These are phyloP conservation scores for Bondarzewia mesenterica DNA, from an alignment of 1,284 basidiomycete genomes.

Conservation along the genomic window DNA sequence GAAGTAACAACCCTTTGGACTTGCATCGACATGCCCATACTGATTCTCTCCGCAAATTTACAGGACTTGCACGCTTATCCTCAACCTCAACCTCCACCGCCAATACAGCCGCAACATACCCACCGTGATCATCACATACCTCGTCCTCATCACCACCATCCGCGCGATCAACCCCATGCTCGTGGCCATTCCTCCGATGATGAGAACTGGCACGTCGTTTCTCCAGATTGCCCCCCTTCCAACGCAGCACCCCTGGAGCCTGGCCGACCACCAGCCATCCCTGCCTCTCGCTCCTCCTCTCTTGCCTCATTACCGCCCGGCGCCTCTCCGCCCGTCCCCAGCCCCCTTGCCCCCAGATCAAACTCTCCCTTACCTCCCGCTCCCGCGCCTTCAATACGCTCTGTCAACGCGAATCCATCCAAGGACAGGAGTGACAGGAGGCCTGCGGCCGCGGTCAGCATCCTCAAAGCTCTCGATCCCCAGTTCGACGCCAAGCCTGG, in stretches of 20 bases:
- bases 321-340: slow-evolving; percentile 22
- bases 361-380: slow-evolving; percentile 23
- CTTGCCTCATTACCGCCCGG: slow-evolving; percentile 33
- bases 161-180: slow-evolving; percentile 19
- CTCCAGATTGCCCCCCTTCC: slow-evolving; percentile 9
- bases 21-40: slow-evolving; percentile 5
- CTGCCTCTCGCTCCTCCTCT: slow-evolving; percentile 38
- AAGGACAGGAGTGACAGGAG: slow-evolving; percentile 16
- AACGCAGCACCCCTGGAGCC: slow-evolving; percentile 15
- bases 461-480: slow-evolving; percentile 53
- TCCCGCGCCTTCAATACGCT: slow-evolving; percentile 29
- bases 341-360: slow-evolving; percentile 7
- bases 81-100: not conserved
- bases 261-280: slow-evolving; percentile 23
- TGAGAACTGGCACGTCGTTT: slow-evolving; percentile 44
- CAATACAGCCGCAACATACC: not conserved
- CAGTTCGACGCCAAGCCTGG: slow-evolving; percentile 21
- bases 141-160: slow-evolving; percentile 11
- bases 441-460: slow-evolving; percentile 37
- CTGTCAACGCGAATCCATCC: slow-evolving; percentile 19
- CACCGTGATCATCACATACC: slow-evolving; percentile 2
- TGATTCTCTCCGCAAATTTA: not conserved
- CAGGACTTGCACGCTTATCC: slow-evolving; percentile 6
- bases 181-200: slow-evolving; percentile 25
- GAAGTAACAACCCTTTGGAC: slow-evolving; percentile 22